Percentiles rank a stretch among this genome's conserved stretches.
Evolutionary conservation across 2,329 filamentous ascomycete species (phyloP).

Genomic region (Fusarium beomiforme): DNA sequence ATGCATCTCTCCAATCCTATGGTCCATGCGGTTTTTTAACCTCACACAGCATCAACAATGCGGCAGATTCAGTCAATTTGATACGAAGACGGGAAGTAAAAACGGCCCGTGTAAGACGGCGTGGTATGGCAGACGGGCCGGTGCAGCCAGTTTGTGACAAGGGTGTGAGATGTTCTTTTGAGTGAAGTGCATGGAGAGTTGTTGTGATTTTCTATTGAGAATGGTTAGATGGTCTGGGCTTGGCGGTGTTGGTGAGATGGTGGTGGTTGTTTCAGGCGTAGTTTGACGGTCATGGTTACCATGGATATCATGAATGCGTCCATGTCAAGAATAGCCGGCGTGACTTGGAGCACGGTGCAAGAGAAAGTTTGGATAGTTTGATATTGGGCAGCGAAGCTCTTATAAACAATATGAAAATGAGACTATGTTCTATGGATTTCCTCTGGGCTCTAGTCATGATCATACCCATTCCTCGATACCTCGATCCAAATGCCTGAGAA

Average conservation of each 20-base stretch:
- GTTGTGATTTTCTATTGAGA: background rate
- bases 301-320: background rate
- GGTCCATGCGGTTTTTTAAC: conserved; percentile 33
- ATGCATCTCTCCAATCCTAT: conserved; percentile 26
- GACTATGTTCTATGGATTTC: background rate
- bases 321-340: conserved; percentile 4
- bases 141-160: conserved; percentile 28
- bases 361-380: background rate
- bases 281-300: background rate
- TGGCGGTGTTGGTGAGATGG: background rate
- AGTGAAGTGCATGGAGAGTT: background rate
- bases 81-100: conserved; percentile 22
- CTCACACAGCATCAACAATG: background rate
- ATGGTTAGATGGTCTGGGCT: background rate
- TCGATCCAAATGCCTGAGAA: background rate
- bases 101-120: conserved; percentile 35
- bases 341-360: background rate
- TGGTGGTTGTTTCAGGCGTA: background rate
- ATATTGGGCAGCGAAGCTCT: background rate
- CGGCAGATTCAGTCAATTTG: background rate
- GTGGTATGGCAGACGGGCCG: conserved; percentile 33
- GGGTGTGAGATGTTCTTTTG: conserved; percentile 11
- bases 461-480: too few species aligned
- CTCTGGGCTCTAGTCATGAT: background rate
- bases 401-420: background rate